A percentile compares a stretch with the other conserved stretches of the same genome.
phyloP scores from a whole-genome alignment of 2,329 filamentous ascomycete species.

The Metarhizium album region DNA sequence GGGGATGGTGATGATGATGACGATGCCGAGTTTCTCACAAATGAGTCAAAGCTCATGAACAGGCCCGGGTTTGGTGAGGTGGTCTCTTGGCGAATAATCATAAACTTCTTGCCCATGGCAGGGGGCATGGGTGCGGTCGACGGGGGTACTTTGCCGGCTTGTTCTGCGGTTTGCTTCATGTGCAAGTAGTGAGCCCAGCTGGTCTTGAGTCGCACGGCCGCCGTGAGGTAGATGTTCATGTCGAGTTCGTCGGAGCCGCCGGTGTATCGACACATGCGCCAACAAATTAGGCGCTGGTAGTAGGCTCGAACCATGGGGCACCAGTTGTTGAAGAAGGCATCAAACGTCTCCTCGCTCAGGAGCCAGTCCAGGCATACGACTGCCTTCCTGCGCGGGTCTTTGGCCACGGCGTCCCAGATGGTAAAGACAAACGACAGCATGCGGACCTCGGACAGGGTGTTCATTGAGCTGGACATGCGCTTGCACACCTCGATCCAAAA shows the following conservation, averaged over 20 bases:
- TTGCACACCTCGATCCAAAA: constrained; percentile 80
- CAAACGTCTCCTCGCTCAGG: constrained; percentile 63
- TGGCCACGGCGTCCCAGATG: constrained; percentile 63
- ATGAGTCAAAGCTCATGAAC: constrained; percentile 39
- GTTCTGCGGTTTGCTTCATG: constrained; percentile 57
- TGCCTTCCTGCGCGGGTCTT: constrained; percentile 56
- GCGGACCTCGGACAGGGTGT: constrained; percentile 82
- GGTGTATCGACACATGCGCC: constrained; percentile 71
- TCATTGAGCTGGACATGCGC: constrained; percentile 71
- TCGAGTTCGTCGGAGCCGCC: constrained; percentile 56
- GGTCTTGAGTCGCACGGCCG: constrained; percentile 57
- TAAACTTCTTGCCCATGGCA: constrained; percentile 72
- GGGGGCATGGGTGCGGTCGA: constrained; percentile 77
- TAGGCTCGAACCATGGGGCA: constrained; percentile 92
- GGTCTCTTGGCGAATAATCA: constrained; percentile 76
- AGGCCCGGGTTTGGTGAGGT: constrained; percentile 36
- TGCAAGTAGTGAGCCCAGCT: constrained; percentile 74
- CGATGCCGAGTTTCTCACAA: constrained; percentile 19
- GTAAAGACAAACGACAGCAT: constrained; percentile 73
- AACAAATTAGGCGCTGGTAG: constrained; percentile 82
- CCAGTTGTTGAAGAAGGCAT: constrained; percentile 84
- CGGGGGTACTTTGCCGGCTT: constrained; percentile 41
- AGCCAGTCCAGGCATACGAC: constrained; percentile 65
- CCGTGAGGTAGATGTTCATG: constrained; percentile 56
- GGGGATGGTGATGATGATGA: not conserved